Evolutionary conservation across 78 protist genomes (phyloP), one percentile per base, ranked within the genome.

Genomic region (Polysphondylium violaceum): DNA sequence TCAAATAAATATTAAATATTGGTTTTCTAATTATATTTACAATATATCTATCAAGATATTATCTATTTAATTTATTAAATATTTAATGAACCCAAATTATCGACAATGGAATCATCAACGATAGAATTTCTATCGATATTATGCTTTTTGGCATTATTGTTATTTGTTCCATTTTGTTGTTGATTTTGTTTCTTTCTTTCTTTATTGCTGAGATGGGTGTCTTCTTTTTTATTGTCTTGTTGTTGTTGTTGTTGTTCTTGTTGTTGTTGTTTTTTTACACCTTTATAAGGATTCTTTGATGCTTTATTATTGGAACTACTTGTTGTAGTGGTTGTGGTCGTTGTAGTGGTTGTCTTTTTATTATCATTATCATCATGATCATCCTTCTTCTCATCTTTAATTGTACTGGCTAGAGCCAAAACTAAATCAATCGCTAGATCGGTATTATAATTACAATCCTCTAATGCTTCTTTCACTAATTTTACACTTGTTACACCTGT

Each of bases 401-500:
- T 11, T 67, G 17, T 53, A 23, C 53, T 41, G 35, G 71, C 56
- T 29, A 83, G 29, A 8, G 77, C 68, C 7, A 81, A 43, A 29
- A 83, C 55, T 58, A 58, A 83, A 68, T 83, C 91, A 25, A 87
- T 64, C 4, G 93, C 74, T 23, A 83, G 85, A 27, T 87, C 93
- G 0, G 47, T 17, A 69, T 87, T 50, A 40, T 76, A 50, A 31
- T 56, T 44, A 73, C 86, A 87, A 87, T 87, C 93, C 0, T 65
- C 71, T 12, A 87, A 73, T 27, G 93, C 87, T 33, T 87, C 88
- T 56, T 58, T 87, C 16, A 87, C n/a, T 55, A 72, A 25, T 55
- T 87, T 87, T 38, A 68, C 73, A 87, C 78, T 68, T 9, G 81
- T 87, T 9, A 56, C 73, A 31, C 93, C 93, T 2, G 93, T 87